Evolutionary conservation across 768 basidiomycete genomes (phyloP), one percentile per base, ranked within the genome.

Genomic region (Tulasnella sp.): DNA sequence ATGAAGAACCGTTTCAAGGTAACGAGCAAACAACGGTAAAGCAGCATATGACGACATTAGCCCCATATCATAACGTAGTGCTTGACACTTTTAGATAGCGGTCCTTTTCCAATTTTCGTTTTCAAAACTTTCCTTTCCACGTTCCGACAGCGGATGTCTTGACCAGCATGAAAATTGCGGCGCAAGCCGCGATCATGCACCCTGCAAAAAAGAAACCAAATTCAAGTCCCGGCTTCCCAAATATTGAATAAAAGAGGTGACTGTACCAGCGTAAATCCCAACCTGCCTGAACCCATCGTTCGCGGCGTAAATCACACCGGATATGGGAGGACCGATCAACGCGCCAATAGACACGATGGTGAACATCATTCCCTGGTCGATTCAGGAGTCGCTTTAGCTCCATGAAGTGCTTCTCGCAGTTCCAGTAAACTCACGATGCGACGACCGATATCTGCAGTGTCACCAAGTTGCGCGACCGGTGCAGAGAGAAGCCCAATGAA

Each of bases 401-500:
- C 5, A 1, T 55, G 40, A 40, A 40, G 40, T 40, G 40, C 3
- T 40, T 40, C 7, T 1, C 7, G 15, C 16, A 29, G 57, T 11
- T 0, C 57, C 57, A 61, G 9, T 23, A 18, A 9, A 61, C 57
- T 3, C n/a, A 61, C 80, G 37, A 75, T 77, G 18, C 80, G 6
- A 26, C 75, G 44, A 26, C 80, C 80, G 26, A 80, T 61, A 23
- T 76, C 75, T 11, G 26, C 44, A 5, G 78, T 55, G 18, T 61
- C 57, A 16, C 80, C 80, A 23, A 80, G 57, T 0, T 57, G 29
- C 10, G 80, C 80, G 16, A 79, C 70, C 0, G 80, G 80, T 15
- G 72, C 61, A 13, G 75, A 44, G 13, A 80, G 51, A 2, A 80
- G 51, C 16, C 80, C 77, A 20, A 80, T 79, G 79, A 88, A 92